Evolutionary conservation across 495 filamentous ascomycete genomes (phyloP).

Genomic region (Amphirosellinia nigrospora): DNA sequence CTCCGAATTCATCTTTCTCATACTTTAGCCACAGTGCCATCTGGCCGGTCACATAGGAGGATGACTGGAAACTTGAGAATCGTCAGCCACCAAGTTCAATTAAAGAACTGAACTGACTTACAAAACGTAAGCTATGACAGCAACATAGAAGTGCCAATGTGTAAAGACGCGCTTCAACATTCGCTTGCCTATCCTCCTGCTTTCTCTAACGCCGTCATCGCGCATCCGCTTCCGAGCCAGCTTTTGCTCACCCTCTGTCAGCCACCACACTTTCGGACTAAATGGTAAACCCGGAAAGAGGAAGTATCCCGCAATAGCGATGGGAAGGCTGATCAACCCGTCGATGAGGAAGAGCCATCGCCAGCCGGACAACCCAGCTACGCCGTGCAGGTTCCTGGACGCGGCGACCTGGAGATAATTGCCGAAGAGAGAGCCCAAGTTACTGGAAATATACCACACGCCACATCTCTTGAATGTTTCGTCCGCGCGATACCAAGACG

Average conservation of each 20-base stretch:
- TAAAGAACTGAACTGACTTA: neutral
- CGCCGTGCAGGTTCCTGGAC: neutral
- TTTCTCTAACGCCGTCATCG: neutral
- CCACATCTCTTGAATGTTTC: neutral
- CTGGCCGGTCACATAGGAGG: neutral
- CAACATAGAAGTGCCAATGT: neutral
- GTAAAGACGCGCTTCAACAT: neutral
- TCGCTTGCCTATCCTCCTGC: neutral
- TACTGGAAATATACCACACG: neutral
- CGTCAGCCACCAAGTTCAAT: neutral
- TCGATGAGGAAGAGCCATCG: conserved; percentile 2
- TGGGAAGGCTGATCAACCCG: neutral
- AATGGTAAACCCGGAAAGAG: neutral
- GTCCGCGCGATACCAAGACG: neutral
- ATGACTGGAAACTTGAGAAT: neutral
- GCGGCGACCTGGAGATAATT: neutral
- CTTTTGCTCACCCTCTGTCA: neutral
- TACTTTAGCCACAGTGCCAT: conserved; percentile 4
- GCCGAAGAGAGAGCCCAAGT: neutral
- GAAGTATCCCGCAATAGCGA: neutral
- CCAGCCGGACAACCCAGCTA: neutral
- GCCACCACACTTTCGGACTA: neutral
- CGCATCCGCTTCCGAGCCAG: neutral
- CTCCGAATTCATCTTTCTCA: neutral
- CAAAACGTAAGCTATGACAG: neutral